Evolutionary conservation across 768 basidiomycete species (phyloP), one percentile per base, ranked within the genome.

Genomic region (Termitomyces heimii): DNA sequence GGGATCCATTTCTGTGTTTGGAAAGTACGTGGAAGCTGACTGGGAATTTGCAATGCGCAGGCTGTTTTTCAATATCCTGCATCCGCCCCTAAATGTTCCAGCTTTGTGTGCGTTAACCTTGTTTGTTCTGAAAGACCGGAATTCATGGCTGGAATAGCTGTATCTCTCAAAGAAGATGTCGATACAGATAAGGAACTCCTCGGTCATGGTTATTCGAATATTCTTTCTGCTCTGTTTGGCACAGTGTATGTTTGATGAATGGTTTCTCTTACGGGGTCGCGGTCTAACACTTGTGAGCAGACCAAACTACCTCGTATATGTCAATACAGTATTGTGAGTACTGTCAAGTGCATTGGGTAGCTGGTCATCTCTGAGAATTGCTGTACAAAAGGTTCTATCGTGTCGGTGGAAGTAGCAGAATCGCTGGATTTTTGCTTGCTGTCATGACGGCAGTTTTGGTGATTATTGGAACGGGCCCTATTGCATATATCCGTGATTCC

Each of bases 111-210:
- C 55, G 82, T 29, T 12, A 35, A 14, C 42, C 37, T 37, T 45
- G 12, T 16, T 44, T 31, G 34, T 46, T 43, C 6, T 16, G 4
- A 4, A 13, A 45, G 26, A 28, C 44, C 18, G 2, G 44, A 45
- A 18, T 8, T 45, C 7, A 45, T 18, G 44, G 16, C 44, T 28
- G 26, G 16, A 24, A 9, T 28, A 90, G 91, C 91, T 51, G 89
- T 99, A n/a, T 96, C 94, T 18, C 77, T 99, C 31, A 81, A 89
- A 60, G 84, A 87, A 64, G 94, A 98, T 47, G 71, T 97, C 56
- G 86, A 97, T 63, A 94, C 95, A 1, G 88, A 98, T 70, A 86
- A 87, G 60, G 96, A 99, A 68, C 84, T 98, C 12, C 82, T 97
- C 44, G 92, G 82, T 0, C 96, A 99, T 68, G 96, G 96, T 13